Conservation (phyloP, 345 rosid genomes). For the Eucalyptus microcorys region DNA sequence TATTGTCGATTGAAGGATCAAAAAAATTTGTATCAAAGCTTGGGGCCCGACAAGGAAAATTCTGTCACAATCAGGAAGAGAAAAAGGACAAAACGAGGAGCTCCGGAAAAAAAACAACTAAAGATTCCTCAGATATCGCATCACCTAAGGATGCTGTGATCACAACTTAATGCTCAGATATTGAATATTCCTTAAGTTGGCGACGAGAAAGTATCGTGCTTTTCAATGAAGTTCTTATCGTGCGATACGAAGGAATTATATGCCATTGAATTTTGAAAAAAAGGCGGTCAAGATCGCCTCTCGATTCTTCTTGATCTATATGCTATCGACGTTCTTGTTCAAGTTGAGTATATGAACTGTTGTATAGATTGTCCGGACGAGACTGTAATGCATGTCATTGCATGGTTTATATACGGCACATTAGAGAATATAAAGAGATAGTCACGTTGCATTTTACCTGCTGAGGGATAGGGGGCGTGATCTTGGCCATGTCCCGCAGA, state of each 20-base stretch:
- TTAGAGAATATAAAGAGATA: background rate
- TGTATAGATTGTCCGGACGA: background rate
- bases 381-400: background rate
- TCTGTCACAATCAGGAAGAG: background rate
- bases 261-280: background rate
- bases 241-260: background rate
- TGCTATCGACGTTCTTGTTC: background rate
- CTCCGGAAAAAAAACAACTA: background rate
- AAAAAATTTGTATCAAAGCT: background rate
- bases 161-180: background rate
- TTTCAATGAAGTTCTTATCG: background rate
- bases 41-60: background rate
- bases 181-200: background rate
- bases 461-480: conserved; percentile 18
- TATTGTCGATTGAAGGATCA: background rate
- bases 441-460: conserved; percentile 2
- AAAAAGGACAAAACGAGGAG: background rate
- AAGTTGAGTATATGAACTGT: background rate
- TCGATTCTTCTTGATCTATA: background rate
- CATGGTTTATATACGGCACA: background rate
- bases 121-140: background rate
- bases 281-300: background rate
- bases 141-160: background rate
- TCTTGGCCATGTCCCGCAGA: conserved; percentile 10
- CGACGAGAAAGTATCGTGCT: background rate